Base-by-base conservation (phyloP, 2,329 filamentous ascomycete genomes). In the Xylaria sp. region DNA sequence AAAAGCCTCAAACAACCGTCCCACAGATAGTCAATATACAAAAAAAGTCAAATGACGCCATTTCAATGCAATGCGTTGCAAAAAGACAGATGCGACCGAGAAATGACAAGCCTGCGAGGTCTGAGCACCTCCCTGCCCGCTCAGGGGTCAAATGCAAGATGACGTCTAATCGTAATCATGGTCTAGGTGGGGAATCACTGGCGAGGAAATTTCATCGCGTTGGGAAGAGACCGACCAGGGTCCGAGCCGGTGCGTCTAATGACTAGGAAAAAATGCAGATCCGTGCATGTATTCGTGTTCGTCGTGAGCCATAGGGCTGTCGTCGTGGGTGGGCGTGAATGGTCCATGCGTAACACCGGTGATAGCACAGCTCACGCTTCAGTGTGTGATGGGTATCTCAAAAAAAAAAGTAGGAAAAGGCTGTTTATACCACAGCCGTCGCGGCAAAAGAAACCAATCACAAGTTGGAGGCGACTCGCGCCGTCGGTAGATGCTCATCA, bases 351-450 rank as follows among this genome's bases (percentile, higher is more conserved):
- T 46, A 10, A 26, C 38, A 23, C 53, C 67, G 66, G 60, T 62
- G 44, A 62, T 48, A 56, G 60, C 28, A 59, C 49, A 56, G 66
- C 54, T 53, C 58, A 73, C 71, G 67, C 67, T 70, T 73, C 31
- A 73, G 73, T 61, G 56, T 70, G 63, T 74, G 75, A 23, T 23
- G 28, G 75, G 75, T 77, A 77, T 77, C 75, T 74, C 57, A 57
- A 59, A 49, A 44, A 40, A 40, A 23, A 42, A 13, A 42, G 20
- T 36, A 11, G n/a, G 36, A n/a, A 64, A 58, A 23, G 20, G 66
- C 28, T 36, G 49, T 36, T 33, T 33, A 33, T 36, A 23, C 33
- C 61, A 56, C 62, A 66, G 28, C 57, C 20, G n/a, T 33, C 4
- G 26, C 26, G 15, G 53, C 59, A 11, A 33, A 53, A 13, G n/a